Conservation (phyloP, 352 stramenopile genomes). For the Phytophthora citrophthora region DNA sequence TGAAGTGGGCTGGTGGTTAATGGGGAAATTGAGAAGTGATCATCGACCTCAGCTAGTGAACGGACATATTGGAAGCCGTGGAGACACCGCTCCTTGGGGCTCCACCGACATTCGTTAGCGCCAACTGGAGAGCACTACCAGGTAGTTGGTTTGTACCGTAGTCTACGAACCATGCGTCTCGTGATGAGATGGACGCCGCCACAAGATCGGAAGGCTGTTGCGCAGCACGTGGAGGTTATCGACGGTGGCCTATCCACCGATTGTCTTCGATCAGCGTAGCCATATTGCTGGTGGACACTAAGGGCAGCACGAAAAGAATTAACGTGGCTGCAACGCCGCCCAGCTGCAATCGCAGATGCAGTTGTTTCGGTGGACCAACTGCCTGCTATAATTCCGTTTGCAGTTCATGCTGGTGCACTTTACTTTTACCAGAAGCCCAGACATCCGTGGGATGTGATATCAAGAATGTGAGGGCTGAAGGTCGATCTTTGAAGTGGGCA, state of each 20-base stretch:
- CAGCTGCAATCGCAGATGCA: no score
- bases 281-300: background rate
- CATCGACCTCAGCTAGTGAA: background rate
- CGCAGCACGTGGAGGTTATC: background rate
- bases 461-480: background rate
- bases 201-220: constrained; percentile 17
- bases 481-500: background rate
- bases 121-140: constrained; percentile 9
- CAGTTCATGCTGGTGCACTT: no score
- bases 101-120: constrained; percentile 10
- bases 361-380: no score
- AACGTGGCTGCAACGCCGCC: background rate
- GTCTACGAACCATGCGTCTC: no score
- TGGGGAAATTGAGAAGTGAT: constrained; percentile 23
- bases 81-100: background rate
- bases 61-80: background rate
- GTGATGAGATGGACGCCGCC: constrained; percentile 7
- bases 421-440: background rate
- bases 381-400: no score
- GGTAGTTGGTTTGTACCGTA: background rate
- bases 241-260: constrained; percentile 1
- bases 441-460: constrained; percentile 2
- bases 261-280: background rate
- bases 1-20: background rate
- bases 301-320: background rate